A percentile compares a stretch with the other conserved stretches of the same genome.
Conservation (phyloP, 306 rosid genomes). For the Sindora glabra region DNA sequence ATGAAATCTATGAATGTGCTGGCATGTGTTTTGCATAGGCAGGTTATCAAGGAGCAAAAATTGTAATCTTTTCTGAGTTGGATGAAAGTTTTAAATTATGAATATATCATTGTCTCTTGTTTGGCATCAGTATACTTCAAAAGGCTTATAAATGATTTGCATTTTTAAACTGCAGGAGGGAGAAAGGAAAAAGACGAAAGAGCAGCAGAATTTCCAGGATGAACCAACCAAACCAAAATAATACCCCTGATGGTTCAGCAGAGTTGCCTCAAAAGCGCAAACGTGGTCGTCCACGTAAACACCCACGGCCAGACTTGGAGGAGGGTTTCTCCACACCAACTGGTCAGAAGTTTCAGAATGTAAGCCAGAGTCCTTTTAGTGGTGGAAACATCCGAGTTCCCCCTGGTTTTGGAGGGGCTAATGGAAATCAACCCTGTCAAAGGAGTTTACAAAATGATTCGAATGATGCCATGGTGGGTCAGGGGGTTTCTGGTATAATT, state of each 20-base stretch:
- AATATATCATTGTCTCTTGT: neutral
- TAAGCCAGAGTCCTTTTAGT: constrained; percentile 27
- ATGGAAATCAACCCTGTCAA: constrained; percentile 47
- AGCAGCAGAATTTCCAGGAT: constrained; percentile 23
- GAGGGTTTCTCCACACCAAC: constrained; percentile 23
- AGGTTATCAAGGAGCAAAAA: neutral
- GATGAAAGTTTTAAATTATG: neutral
- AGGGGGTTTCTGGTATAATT: constrained; percentile 65
- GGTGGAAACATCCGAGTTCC: constrained; percentile 29
- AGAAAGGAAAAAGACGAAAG: neutral
- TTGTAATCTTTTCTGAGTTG: neutral
- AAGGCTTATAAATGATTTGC: neutral
- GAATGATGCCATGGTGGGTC: constrained; percentile 53
- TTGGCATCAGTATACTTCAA: neutral
- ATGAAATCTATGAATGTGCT: neutral
- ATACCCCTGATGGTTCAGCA: constrained; percentile 44
- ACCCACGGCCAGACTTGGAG: constrained; percentile 46
- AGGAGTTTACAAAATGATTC: constrained; percentile 27
- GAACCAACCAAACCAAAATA: constrained; percentile 52
- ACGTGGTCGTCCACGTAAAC: constrained; percentile 95
- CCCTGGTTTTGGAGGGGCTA: constrained; percentile 44
- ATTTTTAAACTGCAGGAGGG: neutral
- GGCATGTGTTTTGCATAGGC: neutral
- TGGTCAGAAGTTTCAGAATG: constrained; percentile 31
- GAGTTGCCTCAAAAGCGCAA: constrained; percentile 74